phyloP scores from a whole-genome alignment of 805 yeast species.

The Candida insectorum region DNA sequence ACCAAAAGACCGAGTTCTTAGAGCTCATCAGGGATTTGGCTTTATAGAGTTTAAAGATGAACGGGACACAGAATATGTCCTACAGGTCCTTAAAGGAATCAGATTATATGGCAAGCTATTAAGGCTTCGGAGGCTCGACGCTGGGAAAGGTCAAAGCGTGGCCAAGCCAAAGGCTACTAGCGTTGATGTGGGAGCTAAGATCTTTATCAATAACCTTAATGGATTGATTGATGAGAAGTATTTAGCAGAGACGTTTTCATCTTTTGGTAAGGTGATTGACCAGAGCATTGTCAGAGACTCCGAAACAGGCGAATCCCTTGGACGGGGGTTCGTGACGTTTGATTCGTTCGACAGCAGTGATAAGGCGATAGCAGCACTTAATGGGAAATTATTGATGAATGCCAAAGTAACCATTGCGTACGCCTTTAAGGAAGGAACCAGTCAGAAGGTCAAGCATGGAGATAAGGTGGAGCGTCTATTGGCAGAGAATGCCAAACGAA shows the following conservation, averaged over 20 bases:
- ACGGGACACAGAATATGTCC: slow-evolving; percentile 69
- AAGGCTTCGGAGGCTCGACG: slow-evolving; percentile 22
- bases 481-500: slow-evolving; percentile 58
- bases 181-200: slow-evolving; percentile 48
- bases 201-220: slow-evolving; percentile 60
- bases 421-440: slow-evolving; percentile 58
- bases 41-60: slow-evolving; percentile 67
- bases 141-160: slow-evolving; percentile 4
- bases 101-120: slow-evolving; percentile 59
- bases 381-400: slow-evolving; percentile 69
- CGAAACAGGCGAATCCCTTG: slow-evolving; percentile 48
- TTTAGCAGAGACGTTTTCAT: slow-evolving; percentile 54
- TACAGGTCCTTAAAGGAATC: slow-evolving; percentile 56
- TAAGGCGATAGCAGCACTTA: slow-evolving; percentile 63
- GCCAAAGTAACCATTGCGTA: slow-evolving; percentile 58
- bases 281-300: slow-evolving; percentile 51
- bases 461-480: slow-evolving; percentile 70
- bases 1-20: slow-evolving; percentile 74
- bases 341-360: slow-evolving; percentile 69
- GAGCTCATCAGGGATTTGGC: slow-evolving; percentile 81
- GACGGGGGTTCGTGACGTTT: slow-evolving; percentile 66
- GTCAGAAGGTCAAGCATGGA: slow-evolving; percentile 64
- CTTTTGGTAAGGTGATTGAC: slow-evolving; percentile 61
- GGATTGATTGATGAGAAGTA: slow-evolving; percentile 60
- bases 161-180: slow-evolving; percentile 9